Conservation (phyloP, 2,329 filamentous ascomycete species). For the Cytospora piceicola region DNA sequence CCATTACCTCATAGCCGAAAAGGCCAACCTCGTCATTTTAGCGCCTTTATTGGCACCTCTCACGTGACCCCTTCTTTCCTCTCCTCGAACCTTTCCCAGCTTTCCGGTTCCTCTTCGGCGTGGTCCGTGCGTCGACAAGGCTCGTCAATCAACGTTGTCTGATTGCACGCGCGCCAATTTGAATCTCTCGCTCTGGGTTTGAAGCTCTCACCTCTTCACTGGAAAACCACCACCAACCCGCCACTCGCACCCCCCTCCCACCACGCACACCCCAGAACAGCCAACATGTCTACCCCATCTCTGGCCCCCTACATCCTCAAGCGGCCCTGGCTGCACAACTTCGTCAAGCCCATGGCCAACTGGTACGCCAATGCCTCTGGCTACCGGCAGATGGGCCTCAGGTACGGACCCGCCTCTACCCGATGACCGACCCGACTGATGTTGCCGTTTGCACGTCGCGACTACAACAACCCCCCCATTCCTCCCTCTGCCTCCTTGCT, state of each 20-base stretch:
- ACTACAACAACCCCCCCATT: not conserved
- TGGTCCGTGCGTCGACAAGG: slow-evolving; percentile 14
- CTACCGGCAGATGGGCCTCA: slow-evolving; percentile 90
- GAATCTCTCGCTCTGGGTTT: slow-evolving; percentile 30
- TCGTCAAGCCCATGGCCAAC: slow-evolving; percentile 79
- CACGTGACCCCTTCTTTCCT: slow-evolving; percentile 4
- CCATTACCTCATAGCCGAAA: slow-evolving; percentile 2
- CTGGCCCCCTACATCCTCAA: slow-evolving; percentile 77
- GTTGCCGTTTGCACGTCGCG: not conserved
- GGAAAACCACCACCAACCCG: not conserved
- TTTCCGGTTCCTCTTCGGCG: not conserved
- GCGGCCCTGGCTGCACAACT: slow-evolving; percentile 82
- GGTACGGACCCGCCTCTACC: slow-evolving; percentile 55
- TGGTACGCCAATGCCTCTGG: slow-evolving; percentile 91
- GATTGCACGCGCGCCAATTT: slow-evolving; percentile 27
- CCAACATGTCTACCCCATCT: slow-evolving; percentile 70
- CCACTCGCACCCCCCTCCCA: slow-evolving; percentile 28
- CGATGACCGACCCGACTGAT: slow-evolving; percentile 18
- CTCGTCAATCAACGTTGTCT: slow-evolving; percentile 25
- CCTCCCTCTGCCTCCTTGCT: not conserved
- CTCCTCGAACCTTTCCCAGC: not conserved
- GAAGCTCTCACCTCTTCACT: slow-evolving; percentile 30
- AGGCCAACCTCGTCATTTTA: not conserved
- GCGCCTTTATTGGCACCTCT: slow-evolving; percentile 10
- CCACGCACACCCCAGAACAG: slow-evolving; percentile 34